These are phyloP conservation scores for Tolypocladium capitatum DNA, from an alignment of 2,329 filamentous ascomycete species.

Conservation along the genomic window DNA sequence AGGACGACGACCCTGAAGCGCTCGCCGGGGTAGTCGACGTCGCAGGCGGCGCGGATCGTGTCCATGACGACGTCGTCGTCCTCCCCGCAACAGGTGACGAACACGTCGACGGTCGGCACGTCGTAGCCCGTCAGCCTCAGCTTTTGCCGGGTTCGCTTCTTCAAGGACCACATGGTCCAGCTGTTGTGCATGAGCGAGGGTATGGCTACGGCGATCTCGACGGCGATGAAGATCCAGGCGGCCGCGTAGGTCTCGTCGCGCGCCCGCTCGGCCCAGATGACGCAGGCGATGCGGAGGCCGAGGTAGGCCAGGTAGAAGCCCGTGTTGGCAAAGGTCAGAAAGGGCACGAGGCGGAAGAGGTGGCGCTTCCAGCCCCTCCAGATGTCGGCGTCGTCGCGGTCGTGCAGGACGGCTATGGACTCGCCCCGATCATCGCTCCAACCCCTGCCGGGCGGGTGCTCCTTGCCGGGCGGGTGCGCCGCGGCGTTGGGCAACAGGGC, in stretches of 20 bases:
- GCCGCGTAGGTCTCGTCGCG: conserved; percentile 27
- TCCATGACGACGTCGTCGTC: conserved; percentile 42
- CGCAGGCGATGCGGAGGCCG: conserved; percentile 35
- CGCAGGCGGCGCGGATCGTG: conserved; percentile 40
- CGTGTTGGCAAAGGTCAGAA: conserved; percentile 27
- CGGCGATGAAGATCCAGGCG: conserved; percentile 44
- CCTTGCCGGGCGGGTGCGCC: no score
- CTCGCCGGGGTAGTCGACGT: conserved; percentile 39
- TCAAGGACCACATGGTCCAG: conserved; percentile 44
- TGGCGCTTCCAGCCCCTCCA: conserved; percentile 31
- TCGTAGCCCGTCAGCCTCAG: conserved; percentile 34
- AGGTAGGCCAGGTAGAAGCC: conserved; percentile 36
- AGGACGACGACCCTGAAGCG: conserved; percentile 40
- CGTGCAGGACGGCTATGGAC: conserved; percentile 25
- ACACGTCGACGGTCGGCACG: conserved; percentile 41
- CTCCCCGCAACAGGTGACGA: conserved; percentile 46
- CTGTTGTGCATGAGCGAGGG: conserved; percentile 43
- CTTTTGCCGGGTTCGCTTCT: conserved; percentile 39
- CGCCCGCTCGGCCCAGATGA: conserved; percentile 34
- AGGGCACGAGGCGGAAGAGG: conserved; percentile 23
- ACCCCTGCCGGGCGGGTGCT: conserved; percentile 18
- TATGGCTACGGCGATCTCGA: conserved; percentile 39
- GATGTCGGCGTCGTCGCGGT: conserved; percentile 29
- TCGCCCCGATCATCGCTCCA: conserved; percentile 16
- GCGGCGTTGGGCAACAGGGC: conserved; percentile 21